These are phyloP conservation scores for Fragilaria radians DNA, from an alignment of 108 stramenopile species.

Conservation along the genomic window DNA sequence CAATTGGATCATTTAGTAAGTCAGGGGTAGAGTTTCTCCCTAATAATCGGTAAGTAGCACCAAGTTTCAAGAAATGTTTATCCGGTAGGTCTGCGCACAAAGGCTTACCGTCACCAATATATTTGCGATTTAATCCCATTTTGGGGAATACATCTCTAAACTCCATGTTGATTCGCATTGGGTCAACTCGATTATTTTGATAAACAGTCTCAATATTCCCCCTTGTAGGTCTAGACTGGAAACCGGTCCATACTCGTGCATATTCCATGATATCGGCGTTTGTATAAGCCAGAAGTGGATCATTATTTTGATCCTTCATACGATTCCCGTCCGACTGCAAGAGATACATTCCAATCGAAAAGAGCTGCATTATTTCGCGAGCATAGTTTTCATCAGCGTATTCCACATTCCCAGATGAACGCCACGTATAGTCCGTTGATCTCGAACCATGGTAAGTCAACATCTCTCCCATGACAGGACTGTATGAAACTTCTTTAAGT, in stretches of 20 bases:
- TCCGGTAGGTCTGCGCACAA: conserved; percentile 49
- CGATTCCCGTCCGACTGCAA: conserved; percentile 43
- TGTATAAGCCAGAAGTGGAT: conserved; percentile 22
- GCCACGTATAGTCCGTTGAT: conserved; percentile 37
- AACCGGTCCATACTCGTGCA: conserved; percentile 46
- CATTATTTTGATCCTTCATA: conserved; percentile 20
- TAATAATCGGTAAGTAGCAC: conserved; percentile 46
- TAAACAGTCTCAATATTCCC: conserved; percentile 28
- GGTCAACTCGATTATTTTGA: conserved; percentile 34
- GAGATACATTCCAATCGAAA: conserved; percentile 34
- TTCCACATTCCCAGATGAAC: conserved; percentile 4
- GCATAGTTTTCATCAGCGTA: conserved; percentile 61
- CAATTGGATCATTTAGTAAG: no score
- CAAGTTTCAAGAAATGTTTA: conserved; percentile 41
- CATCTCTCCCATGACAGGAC: conserved; percentile 49
- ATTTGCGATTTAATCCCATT: conserved; percentile 30
- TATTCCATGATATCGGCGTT: conserved; percentile 41
- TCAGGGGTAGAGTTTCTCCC: conserved; percentile 11
- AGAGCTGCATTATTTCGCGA: conserved; percentile 49
- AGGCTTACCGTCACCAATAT: conserved; percentile 63
- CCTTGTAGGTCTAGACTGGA: conserved; percentile 12
- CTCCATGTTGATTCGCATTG: conserved; percentile 36
- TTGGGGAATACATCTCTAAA: neutral
- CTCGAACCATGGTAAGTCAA: conserved; percentile 38
- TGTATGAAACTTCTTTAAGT: conserved; percentile 44